Evolutionary conservation across 2,329 filamentous ascomycete genomes (phyloP).

Genomic region (Claviceps lovelessii): DNA sequence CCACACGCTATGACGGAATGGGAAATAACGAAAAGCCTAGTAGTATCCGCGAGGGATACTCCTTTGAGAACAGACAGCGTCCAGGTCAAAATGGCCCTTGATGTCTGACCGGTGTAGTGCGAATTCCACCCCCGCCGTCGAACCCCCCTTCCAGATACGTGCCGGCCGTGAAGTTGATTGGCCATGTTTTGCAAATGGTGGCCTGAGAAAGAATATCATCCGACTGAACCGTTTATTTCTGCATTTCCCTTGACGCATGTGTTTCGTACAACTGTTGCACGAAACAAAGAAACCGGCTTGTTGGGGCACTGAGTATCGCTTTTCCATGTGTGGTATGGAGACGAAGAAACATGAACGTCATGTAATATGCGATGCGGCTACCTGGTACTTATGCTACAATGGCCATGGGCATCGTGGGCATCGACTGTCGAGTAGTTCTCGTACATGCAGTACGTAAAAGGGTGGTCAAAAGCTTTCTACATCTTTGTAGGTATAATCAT

Average conservation of each 20-base stretch:
- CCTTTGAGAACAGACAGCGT: not conserved
- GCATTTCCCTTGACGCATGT: not conserved
- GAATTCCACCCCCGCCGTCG: not conserved
- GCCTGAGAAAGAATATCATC: not conserved
- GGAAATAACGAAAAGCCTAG: no score
- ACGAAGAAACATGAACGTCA: no score
- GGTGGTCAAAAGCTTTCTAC: no score
- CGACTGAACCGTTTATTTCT: not conserved
- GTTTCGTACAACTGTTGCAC: not conserved
- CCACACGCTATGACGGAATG: no score
- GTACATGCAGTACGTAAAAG: no score
- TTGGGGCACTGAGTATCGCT: not conserved
- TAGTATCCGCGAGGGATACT: not conserved
- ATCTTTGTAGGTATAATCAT: no score
- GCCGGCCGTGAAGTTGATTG: not conserved
- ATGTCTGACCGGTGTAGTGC: not conserved
- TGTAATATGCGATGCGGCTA: not conserved
- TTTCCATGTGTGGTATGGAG: not conserved
- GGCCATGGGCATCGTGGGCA: no score
- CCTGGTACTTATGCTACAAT: not conserved
- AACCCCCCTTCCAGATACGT: not conserved
- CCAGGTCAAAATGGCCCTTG: not conserved
- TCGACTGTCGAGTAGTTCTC: no score
- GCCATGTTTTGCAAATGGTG: not conserved
- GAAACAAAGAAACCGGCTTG: not conserved